These are phyloP conservation scores for Populus hybrid DNA, from an alignment of 441 rosid genomes.

Conservation along the genomic window DNA sequence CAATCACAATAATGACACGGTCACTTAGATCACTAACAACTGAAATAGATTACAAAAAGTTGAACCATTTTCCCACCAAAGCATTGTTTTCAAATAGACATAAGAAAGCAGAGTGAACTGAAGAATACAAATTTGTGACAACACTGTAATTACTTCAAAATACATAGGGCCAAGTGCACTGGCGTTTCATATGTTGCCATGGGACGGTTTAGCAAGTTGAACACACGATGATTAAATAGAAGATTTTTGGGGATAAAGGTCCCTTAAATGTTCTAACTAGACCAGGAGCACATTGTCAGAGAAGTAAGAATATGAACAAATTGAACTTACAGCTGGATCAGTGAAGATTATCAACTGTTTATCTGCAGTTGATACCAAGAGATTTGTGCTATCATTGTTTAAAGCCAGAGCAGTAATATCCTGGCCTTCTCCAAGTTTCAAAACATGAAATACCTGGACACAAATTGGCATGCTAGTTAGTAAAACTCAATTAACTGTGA, in stretches of 20 bases:
- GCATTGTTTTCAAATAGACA: not conserved
- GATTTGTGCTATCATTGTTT: conserved; percentile 81
- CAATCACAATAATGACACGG: not conserved
- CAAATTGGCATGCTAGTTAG: conserved; percentile 14
- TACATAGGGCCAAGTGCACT: not conserved
- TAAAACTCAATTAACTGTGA: not conserved
- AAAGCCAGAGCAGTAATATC: conserved; percentile 86
- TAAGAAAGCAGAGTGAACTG: not conserved
- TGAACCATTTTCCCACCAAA: not conserved
- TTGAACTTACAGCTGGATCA: conserved; percentile 87
- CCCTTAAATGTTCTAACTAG: not conserved
- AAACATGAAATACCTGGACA: conserved; percentile 69
- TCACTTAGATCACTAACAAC: not conserved
- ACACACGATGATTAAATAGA: not conserved
- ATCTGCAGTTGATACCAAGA: conserved; percentile 89
- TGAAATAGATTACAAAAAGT: not conserved
- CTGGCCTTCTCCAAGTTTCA: conserved; percentile 70
- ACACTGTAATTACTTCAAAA: not conserved
- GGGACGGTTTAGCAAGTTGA: too few species aligned
- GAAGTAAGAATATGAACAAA: not conserved
- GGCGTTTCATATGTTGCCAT: not conserved
- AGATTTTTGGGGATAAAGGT: not conserved
- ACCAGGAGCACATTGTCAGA: not conserved
- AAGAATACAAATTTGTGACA: not conserved
- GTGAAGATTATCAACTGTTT: conserved; percentile 91